Percentiles rank a stretch among this genome's conserved stretches.
Conservation (phyloP, 2,329 filamentous ascomycete genomes). For the Cladophialophora immunda region DNA sequence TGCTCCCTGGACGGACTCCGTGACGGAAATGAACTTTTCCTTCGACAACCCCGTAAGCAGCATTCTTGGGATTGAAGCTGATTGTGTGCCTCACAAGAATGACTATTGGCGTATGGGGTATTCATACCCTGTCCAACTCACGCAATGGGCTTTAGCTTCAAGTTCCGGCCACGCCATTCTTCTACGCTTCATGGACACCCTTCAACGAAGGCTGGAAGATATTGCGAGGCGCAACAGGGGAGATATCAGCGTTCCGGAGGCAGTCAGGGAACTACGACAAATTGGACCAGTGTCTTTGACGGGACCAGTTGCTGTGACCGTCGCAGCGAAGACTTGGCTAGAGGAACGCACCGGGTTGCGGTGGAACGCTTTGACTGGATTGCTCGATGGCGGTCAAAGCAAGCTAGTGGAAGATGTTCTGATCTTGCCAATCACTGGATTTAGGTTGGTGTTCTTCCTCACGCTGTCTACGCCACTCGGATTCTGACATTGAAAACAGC, state of each 20-base stretch:
- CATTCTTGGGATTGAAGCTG: slow-evolving; percentile 47
- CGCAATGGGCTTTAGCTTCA: slow-evolving; percentile 46
- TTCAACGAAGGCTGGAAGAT: slow-evolving; percentile 31
- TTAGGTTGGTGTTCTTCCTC: slow-evolving; percentile 39
- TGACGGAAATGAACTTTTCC: slow-evolving; percentile 39
- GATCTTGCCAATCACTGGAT: slow-evolving; percentile 48
- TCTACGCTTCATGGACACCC: slow-evolving; percentile 42
- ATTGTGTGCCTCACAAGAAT: slow-evolving; percentile 42
- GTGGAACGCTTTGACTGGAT: slow-evolving; percentile 46
- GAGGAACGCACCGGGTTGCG: slow-evolving; percentile 40
- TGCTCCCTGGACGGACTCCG: slow-evolving; percentile 42
- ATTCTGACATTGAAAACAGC: slow-evolving; percentile 24
- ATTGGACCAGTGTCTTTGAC: slow-evolving; percentile 45
- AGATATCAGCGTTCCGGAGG: slow-evolving; percentile 16
- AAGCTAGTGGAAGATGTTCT: slow-evolving; percentile 46
- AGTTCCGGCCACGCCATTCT: slow-evolving; percentile 44
- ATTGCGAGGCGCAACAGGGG: slow-evolving; percentile 24
- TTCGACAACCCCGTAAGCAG: slow-evolving; percentile 38
- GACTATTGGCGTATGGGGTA: slow-evolving; percentile 49
- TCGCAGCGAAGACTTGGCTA: slow-evolving; percentile 41
- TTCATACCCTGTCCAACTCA: slow-evolving; percentile 45
- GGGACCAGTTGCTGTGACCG: slow-evolving; percentile 46
- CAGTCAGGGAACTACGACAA: slow-evolving; percentile 33
- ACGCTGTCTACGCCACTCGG: not conserved
- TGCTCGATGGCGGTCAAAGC: slow-evolving; percentile 43